These are phyloP conservation scores for Botrytis byssoidea DNA, from an alignment of 2,329 filamentous ascomycete species.

Conservation along the genomic window DNA sequence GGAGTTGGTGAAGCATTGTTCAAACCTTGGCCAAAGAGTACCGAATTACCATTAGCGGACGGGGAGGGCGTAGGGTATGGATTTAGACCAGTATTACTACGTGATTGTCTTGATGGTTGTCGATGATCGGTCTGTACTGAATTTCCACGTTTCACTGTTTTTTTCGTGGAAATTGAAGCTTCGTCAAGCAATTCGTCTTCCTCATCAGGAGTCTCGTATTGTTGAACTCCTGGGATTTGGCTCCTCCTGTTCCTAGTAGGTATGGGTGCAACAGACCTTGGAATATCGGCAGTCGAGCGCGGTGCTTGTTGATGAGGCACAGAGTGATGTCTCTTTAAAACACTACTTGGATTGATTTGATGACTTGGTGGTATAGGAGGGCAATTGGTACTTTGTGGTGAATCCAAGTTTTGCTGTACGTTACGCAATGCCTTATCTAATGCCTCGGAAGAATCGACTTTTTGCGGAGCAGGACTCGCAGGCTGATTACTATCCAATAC, in stretches of 20 bases:
- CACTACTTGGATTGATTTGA: constrained; percentile 49
- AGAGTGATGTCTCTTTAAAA: constrained; percentile 64
- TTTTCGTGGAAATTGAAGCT: constrained; percentile 73
- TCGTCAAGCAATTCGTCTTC: constrained; percentile 96
- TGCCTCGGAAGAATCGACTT: constrained; percentile 58
- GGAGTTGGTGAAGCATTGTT: constrained; percentile 46
- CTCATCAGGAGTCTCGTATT: constrained; percentile 93
- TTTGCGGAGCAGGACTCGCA: constrained; percentile 48
- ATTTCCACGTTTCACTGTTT: constrained; percentile 62
- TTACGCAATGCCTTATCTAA: constrained; percentile 58
- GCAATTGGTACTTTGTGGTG: constrained; percentile 37
- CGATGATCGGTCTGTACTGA: constrained; percentile 43
- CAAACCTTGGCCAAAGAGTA: constrained; percentile 64
- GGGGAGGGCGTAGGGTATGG: constrained; percentile 68
- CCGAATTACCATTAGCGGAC: constrained; percentile 78
- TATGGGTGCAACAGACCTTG: constrained; percentile 58
- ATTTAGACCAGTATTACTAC: constrained; percentile 61
- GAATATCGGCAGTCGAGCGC: constrained; percentile 57
- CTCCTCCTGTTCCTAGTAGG: constrained; percentile 79
- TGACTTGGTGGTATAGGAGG: constrained; percentile 54
- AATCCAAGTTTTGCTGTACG: constrained; percentile 51
- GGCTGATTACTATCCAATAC: constrained; percentile 59
- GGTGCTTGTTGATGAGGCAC: constrained; percentile 57
- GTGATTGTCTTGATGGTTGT: constrained; percentile 58
- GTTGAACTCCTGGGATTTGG: constrained; percentile 70